These are phyloP conservation scores for Macrolepiota dolichaula DNA, from an alignment of 768 basidiomycete species.

Conservation along the genomic window DNA sequence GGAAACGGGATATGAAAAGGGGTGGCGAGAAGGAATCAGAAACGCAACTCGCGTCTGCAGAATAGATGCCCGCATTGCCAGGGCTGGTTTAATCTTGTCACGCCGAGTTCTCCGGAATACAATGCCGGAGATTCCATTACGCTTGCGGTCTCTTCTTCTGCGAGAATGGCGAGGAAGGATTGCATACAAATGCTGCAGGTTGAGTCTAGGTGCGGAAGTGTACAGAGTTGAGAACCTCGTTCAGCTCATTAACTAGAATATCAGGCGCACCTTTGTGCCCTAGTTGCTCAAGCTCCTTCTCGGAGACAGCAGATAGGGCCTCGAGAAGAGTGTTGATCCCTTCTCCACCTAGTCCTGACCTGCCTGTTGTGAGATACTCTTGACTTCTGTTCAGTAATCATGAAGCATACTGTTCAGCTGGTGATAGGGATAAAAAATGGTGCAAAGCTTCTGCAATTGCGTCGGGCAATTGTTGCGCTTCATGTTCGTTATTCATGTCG, in stretches of 20 bases:
- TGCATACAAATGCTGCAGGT: slow-evolving; percentile 76
- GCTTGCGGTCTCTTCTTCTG: slow-evolving; percentile 70
- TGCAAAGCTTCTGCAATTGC: background rate
- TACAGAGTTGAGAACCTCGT: background rate
- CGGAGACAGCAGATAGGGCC: slow-evolving; percentile 24
- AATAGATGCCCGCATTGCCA: slow-evolving; percentile 70
- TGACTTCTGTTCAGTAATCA: background rate
- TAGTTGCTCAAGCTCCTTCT: slow-evolving; percentile 42
- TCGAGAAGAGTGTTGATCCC: slow-evolving; percentile 19
- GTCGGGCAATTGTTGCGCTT: background rate
- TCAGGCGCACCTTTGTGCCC: slow-evolving; percentile 41
- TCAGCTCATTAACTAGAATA: background rate
- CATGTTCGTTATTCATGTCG: background rate
- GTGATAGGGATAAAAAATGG: background rate
- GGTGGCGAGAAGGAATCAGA: background rate
- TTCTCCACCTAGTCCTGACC: background rate
- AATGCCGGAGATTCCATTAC: slow-evolving; percentile 81
- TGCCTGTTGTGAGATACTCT: background rate
- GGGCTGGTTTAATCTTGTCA: slow-evolving; percentile 54
- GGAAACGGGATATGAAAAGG: background rate
- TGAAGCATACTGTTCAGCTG: background rate
- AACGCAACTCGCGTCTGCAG: slow-evolving; percentile 68
- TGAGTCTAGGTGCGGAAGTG: slow-evolving; percentile 47
- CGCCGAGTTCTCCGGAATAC: slow-evolving; percentile 64
- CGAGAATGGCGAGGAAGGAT: slow-evolving; percentile 60